These are phyloP conservation scores for Pelargonium cotyledonis DNA, from an alignment of 441 rosid genomes.

Conservation along the genomic window DNA sequence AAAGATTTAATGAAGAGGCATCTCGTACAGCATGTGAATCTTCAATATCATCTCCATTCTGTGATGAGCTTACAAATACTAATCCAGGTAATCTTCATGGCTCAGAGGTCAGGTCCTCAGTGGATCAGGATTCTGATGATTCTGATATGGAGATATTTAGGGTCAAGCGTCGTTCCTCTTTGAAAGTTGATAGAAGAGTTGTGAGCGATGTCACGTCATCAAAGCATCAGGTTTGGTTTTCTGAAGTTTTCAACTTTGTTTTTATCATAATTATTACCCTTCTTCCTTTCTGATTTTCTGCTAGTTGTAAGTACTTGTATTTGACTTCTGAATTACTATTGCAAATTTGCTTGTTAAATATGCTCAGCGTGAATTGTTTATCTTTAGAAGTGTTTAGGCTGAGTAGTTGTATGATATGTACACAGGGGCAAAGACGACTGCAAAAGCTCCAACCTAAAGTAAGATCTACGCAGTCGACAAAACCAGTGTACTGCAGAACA, in stretches of 20 bases:
- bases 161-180: constrained; percentile 78
- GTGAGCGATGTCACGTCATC: constrained; percentile 31
- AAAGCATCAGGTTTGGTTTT: constrained; percentile 45
- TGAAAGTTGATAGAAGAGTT: constrained; percentile 52
- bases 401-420: constrained; percentile 10
- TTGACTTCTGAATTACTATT: not conserved
- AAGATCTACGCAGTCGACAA: constrained; percentile 36
- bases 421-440: constrained; percentile 68
- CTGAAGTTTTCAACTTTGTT: not conserved
- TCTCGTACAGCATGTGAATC: constrained; percentile 30
- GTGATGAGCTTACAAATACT: constrained; percentile 29
- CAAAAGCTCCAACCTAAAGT: constrained; percentile 56
- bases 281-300: not conserved
- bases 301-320: not conserved
- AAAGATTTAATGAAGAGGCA: constrained; percentile 37
- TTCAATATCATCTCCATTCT: constrained; percentile 32
- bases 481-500: constrained; percentile 31
- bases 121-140: constrained; percentile 60
- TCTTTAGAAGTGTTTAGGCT: not conserved
- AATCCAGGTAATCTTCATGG: constrained; percentile 23
- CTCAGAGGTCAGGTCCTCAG: constrained; percentile 24
- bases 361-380: not conserved
- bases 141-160: constrained; percentile 82
- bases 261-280: not conserved
- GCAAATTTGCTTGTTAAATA: not conserved